Conservation (phyloP, 208 protist genomes). For the Balamuthia mandrillaris region DNA sequence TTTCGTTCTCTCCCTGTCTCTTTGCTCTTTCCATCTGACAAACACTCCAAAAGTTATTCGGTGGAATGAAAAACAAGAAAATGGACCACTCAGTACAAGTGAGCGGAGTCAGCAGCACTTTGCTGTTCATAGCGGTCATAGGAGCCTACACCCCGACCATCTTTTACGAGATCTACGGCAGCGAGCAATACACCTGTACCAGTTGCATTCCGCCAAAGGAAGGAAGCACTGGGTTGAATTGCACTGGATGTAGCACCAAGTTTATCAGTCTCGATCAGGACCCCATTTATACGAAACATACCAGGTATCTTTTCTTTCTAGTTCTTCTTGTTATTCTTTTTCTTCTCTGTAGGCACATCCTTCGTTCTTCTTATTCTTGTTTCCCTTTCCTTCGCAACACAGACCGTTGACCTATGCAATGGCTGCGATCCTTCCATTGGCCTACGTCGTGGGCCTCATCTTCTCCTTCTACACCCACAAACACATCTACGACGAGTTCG, state of each 20-base stretch:
- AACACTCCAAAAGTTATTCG: constrained; percentile 24
- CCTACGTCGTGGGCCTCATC: constrained; percentile 68
- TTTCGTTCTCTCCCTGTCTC: not conserved
- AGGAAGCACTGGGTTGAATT: not conserved
- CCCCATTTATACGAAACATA: no score
- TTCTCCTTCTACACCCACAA: constrained; percentile 73
- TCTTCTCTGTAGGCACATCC: no score
- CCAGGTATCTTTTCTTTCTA: no score
- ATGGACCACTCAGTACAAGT: constrained; percentile 67
- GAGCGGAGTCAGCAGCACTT: constrained; percentile 59
- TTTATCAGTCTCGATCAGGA: not conserved
- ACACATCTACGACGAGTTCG: constrained; percentile 51
- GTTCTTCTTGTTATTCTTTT: no score
- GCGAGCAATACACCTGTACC: not conserved
- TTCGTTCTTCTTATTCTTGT: no score
- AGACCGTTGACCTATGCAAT: constrained; percentile 56
- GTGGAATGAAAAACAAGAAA: constrained; percentile 72
- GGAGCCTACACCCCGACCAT: constrained; percentile 66
- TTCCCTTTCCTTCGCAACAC: not conserved
- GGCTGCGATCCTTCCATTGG: constrained; percentile 56
- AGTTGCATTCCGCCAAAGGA: not conserved
- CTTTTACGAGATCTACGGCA: constrained; percentile 64
- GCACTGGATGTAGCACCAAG: not conserved
- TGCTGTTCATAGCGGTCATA: constrained; percentile 70
- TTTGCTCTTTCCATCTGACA: not conserved